These are phyloP conservation scores for Chlamydomonas sp. DNA, from an alignment of 139 green algal genomes.

Conservation along the genomic window DNA sequence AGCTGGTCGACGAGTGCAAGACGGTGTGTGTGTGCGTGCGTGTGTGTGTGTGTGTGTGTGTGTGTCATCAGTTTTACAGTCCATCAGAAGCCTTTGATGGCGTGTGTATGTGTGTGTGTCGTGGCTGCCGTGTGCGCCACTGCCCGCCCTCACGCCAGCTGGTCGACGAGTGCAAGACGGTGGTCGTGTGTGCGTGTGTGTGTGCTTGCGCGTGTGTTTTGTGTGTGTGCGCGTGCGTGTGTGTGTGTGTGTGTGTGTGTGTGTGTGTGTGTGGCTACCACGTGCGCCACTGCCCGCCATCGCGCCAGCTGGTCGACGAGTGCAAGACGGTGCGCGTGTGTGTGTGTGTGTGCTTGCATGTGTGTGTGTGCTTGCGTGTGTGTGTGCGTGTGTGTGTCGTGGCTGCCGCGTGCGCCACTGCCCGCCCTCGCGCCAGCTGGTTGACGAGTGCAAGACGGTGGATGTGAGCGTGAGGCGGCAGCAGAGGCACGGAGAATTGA, in stretches of 20 bases:
- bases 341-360: neutral
- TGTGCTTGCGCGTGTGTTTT: neutral
- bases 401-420: too few relatives aligned
- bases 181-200: neutral
- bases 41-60: too few relatives aligned
- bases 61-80: too few relatives aligned
- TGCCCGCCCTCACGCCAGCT: slow-evolving; percentile 60
- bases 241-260: neutral
- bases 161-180: slow-evolving; percentile 48
- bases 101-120: too few relatives aligned
- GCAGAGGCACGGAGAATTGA: too few relatives aligned
- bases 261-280: neutral
- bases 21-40: slow-evolving; percentile 28
- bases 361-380: too few relatives aligned
- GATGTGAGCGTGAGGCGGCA: too few relatives aligned
- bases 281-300: too few relatives aligned
- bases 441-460: too few relatives aligned
- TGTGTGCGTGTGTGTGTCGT: too few relatives aligned
- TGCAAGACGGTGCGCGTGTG: neutral
- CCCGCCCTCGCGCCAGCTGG: too few relatives aligned
- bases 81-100: too few relatives aligned
- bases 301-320: neutral
- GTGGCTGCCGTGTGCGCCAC: slow-evolving; percentile 51
- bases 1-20: slow-evolving; percentile 55
- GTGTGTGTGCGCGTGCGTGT: neutral